Conservation (phyloP, 1,139 yeast species). For the Yamadazyma mexicana region DNA sequence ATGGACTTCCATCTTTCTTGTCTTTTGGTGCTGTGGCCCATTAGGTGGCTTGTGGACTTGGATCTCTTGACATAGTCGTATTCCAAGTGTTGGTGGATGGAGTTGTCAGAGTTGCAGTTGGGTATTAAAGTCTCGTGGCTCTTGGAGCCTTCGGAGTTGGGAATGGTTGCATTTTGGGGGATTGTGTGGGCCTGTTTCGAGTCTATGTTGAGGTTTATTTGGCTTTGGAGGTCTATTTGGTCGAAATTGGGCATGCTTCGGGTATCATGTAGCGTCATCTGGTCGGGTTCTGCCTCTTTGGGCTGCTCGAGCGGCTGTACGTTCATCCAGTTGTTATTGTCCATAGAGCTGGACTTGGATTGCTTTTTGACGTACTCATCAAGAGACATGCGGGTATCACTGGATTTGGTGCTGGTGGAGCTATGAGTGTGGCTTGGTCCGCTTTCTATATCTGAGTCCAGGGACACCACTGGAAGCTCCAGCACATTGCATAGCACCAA, state of each 20-base stretch:
- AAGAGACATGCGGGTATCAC: conserved; percentile 2
- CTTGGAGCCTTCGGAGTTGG: conserved; percentile 4
- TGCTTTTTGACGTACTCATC: conserved; percentile 2
- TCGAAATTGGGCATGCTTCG: conserved; percentile 12
- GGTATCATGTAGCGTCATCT: neutral
- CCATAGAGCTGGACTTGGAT: conserved; percentile 5
- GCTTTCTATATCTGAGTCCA: neutral
- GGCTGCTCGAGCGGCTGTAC: conserved; percentile 4
- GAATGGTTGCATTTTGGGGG: neutral
- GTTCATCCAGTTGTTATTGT: conserved; percentile 17
- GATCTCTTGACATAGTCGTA: conserved; percentile 21
- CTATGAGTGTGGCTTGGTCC: neutral
- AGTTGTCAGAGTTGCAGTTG: conserved; percentile 14
- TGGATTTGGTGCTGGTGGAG: conserved; percentile 1
- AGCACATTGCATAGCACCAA: conserved; percentile 2
- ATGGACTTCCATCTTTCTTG: conserved; percentile 32
- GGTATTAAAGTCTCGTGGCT: conserved; percentile 17
- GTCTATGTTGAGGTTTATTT: neutral
- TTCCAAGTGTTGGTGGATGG: conserved; percentile 7
- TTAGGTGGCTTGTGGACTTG: conserved; percentile 26
- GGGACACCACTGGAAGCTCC: neutral
- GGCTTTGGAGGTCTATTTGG: too few relatives aligned
- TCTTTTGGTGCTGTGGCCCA: conserved; percentile 15
- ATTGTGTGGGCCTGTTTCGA: neutral
- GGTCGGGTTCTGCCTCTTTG: neutral